Base-by-base conservation (phyloP, 257 asterid species). In the Dorcoceras hygrometricum region DNA sequence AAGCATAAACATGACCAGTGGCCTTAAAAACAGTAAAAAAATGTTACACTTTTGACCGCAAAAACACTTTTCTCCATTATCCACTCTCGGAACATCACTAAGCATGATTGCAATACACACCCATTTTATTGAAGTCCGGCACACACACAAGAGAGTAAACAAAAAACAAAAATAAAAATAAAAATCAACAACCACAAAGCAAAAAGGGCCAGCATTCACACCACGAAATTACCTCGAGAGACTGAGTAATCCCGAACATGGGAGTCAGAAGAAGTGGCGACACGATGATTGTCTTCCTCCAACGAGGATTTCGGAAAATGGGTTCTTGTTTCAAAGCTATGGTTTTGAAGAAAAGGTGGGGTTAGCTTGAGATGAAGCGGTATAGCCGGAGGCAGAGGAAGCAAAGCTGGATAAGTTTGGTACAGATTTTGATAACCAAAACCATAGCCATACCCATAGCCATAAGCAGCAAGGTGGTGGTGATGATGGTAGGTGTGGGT, bases 301-400 rank as follows among this genome's bases (percentile, higher is more conserved):
- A 77, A 76, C 31, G 77, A 36, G 54, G 79, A 73, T 69, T 75
- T 91, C 62, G 79, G 78, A 24, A 77, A 70, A 34, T 79, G 89
- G 89, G 89, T 63, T 82, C 74, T 86, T 16, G 89, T 73, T 74
- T 74, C 77, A 31, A 84, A 76, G 80, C 65, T 62, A 5, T 78
- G 87, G 82, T 78, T 82, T 55, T 69, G 95, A 67, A 74, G 82
- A 63, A 78, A 74, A 63, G 88, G 79, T 2, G 85, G 80, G 54
- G 80, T 16, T 4, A 79, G 51, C 16, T 80, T 34, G n/a, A 83
- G 79, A 29, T 79, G 88, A 53, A 86, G 78, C 62, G 96, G 93
- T 18, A 81, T 32, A 57, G 71, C 59, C 16, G 86, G 83, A 58
- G 96, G 96, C 73, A 91, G 77, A 74, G 98, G 98, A 51, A 91